Evolutionary conservation across 1,139 yeast species (phyloP).

Genomic region (Debaryomyces robertsiae): DNA sequence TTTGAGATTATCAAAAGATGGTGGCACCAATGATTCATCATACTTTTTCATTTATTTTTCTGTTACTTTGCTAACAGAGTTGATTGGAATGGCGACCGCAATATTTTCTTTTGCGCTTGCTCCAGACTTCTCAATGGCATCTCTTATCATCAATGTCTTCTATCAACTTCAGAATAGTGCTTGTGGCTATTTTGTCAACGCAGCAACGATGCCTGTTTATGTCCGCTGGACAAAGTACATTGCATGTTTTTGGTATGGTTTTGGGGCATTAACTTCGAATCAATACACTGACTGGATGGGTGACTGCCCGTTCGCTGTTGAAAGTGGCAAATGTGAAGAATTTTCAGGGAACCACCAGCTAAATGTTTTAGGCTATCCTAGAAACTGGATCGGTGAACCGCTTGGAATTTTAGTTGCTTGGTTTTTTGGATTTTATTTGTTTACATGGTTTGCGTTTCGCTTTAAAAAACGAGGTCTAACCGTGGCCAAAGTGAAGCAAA

Average conservation of each 20-base stretch:
- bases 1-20: constrained; percentile 37
- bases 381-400: constrained; percentile 69
- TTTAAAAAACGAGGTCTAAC: constrained; percentile 55
- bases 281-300: constrained; percentile 65
- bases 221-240: constrained; percentile 82
- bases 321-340: constrained; percentile 33
- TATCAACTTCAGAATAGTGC: constrained; percentile 77
- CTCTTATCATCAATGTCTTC: constrained; percentile 62
- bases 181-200: constrained; percentile 79
- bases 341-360: constrained; percentile 60
- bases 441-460: constrained; percentile 50
- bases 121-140: constrained; percentile 65
- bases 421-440: constrained; percentile 54
- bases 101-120: constrained; percentile 59
- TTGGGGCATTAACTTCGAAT: constrained; percentile 68
- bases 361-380: constrained; percentile 59
- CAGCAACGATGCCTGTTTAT: constrained; percentile 77
- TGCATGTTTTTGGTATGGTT: constrained; percentile 76
- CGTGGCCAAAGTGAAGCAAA: constrained; percentile 47
- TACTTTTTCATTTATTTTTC: constrained; percentile 66
- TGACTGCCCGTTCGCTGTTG: constrained; percentile 49
- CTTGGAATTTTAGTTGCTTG: constrained; percentile 62
- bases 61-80: constrained; percentile 56
- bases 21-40: constrained; percentile 28
- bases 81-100: constrained; percentile 59